Conservation (phyloP, 176 grass and related monocot species). For the Panicum miliaceum region DNA sequence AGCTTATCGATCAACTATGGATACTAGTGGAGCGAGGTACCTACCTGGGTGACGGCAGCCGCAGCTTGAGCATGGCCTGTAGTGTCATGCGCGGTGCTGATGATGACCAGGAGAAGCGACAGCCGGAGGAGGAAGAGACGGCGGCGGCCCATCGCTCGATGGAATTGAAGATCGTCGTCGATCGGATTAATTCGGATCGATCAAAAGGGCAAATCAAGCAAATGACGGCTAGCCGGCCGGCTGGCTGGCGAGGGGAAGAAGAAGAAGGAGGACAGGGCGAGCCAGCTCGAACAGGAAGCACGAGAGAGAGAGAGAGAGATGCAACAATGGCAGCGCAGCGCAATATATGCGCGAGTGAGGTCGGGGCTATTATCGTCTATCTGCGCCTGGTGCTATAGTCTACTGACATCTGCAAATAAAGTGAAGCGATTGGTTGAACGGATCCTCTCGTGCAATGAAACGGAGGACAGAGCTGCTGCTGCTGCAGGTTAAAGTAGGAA, state of each 20-base stretch:
- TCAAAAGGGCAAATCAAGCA: background rate
- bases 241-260: background rate
- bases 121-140: background rate
- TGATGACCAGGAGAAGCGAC: background rate
- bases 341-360: background rate
- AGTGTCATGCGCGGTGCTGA: background rate
- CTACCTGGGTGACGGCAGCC: background rate
- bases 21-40: too few species aligned
- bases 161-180: background rate
- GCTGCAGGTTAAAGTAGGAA: background rate
- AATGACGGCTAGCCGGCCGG: background rate
- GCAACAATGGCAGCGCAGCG: background rate
- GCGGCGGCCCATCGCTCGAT: conserved; percentile 8
- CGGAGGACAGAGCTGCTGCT: background rate
- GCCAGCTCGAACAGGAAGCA: background rate
- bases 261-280: background rate
- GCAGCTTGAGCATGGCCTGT: background rate
- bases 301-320: too few species aligned
- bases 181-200: background rate
- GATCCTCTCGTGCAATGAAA: background rate
- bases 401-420: background rate
- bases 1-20: background rate
- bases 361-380: too few species aligned
- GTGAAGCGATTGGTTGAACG: background rate
- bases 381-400: too few species aligned